Evolutionary conservation across 1,284 basidiomycete species (phyloP).

Genomic region (Apiotrichum porosum): DNA sequence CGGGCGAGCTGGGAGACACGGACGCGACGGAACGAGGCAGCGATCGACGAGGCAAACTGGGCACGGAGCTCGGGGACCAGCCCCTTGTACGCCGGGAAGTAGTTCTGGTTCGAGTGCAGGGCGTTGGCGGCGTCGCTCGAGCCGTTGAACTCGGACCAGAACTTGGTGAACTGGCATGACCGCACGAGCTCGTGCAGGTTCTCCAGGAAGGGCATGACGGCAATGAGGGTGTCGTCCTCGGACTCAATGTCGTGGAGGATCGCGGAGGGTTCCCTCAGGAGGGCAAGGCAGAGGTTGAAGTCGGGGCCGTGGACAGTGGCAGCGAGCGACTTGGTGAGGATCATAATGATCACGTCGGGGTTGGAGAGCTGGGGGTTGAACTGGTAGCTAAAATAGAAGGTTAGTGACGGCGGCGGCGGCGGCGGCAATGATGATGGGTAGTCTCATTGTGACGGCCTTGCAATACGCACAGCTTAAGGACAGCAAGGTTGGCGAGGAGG

Average conservation of each 20-base stretch:
- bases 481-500: constrained; percentile 80
- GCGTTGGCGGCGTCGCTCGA: constrained; percentile 36
- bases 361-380: constrained; percentile 93
- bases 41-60: constrained; percentile 40
- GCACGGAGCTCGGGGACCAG: constrained; percentile 32
- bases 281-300: constrained; percentile 86
- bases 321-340: constrained; percentile 86
- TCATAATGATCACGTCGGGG: constrained; percentile 86
- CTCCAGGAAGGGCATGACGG: constrained; percentile 69
- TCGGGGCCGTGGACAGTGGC: constrained; percentile 69
- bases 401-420: no score
- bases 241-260: constrained; percentile 53
- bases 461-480: constrained; percentile 64
- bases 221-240: constrained; percentile 69
- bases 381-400: constrained; percentile 64
- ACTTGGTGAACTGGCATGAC: constrained; percentile 82
- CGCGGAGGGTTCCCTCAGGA: constrained; percentile 50
- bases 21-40: constrained; percentile 37
- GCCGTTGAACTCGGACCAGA: constrained; percentile 75
- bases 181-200: constrained; percentile 71
- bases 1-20: constrained; percentile 28
- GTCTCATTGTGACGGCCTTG: no score
- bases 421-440: no score
- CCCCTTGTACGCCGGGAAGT: constrained; percentile 38
- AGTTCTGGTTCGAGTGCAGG: constrained; percentile 33